Conservation (phyloP, 139 green algal genomes). For the Zygnema circumcarinatum region DNA sequence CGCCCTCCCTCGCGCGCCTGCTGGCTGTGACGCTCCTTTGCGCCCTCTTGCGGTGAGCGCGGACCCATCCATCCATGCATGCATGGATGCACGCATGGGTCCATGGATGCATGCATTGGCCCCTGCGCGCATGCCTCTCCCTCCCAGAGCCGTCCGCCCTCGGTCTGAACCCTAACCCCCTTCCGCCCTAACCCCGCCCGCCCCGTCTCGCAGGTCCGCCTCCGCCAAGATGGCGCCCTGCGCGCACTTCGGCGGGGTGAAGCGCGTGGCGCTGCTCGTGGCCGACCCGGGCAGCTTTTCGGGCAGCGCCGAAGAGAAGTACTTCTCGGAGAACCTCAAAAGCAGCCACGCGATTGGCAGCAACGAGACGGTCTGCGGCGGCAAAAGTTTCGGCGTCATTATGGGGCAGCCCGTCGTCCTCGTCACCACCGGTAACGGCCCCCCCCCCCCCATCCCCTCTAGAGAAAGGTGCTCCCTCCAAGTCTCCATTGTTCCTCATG, state of each 20-base stretch:
- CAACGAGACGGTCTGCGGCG: background rate
- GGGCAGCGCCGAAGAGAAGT: constrained; percentile 5
- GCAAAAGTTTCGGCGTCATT: background rate
- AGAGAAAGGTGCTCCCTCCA: background rate
- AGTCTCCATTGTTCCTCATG: background rate
- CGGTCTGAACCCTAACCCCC: too few relatives aligned
- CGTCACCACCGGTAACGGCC: constrained; percentile 25
- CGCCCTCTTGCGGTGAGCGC: too few relatives aligned
- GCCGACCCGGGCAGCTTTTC: constrained; percentile 20
- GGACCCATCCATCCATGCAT: too few relatives aligned
- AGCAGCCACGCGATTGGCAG: background rate
- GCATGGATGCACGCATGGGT: too few relatives aligned
- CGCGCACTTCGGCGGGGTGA: background rate
- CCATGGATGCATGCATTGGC: too few relatives aligned
- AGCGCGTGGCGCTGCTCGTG: background rate
- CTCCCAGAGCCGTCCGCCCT: too few relatives aligned
- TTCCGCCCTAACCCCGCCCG: too few relatives aligned
- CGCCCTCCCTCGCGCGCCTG: too few relatives aligned
- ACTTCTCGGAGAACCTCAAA: constrained; percentile 6
- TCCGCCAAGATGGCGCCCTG: too few relatives aligned
- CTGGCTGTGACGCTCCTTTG: too few relatives aligned
- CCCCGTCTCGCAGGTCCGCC: too few relatives aligned
- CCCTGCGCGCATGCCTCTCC: too few relatives aligned
- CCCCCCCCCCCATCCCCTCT: background rate
- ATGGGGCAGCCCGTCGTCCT: constrained; percentile 23